Evolutionary conservation across 2,329 filamentous ascomycete genomes (phyloP).

Genomic region (Cercospora sp.): DNA sequence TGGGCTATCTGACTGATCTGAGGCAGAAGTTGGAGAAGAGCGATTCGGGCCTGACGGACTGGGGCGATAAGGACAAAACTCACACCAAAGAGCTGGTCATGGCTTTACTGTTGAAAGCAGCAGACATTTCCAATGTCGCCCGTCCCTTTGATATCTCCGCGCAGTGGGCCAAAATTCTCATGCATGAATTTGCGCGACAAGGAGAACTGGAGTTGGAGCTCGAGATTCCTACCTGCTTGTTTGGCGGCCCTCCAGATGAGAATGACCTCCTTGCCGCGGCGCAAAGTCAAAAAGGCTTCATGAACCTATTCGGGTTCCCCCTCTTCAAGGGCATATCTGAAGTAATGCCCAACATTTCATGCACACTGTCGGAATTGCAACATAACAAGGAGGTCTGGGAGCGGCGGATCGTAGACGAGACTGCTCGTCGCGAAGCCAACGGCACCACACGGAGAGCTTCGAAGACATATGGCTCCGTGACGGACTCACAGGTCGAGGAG

Average conservation of each 20-base stretch:
- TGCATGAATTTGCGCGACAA: conserved; percentile 91
- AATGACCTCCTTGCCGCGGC: conserved; percentile 80
- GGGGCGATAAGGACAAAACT: conserved; percentile 73
- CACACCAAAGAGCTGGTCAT: conserved; percentile 80
- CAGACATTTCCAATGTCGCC: conserved; percentile 97
- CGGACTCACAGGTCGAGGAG: conserved; percentile 35
- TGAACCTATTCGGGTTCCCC: conserved; percentile 92
- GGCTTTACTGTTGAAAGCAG: conserved; percentile 92
- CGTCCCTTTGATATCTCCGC: conserved; percentile 79
- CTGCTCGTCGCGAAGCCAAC: conserved; percentile 46
- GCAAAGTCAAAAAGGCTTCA: conserved; percentile 90
- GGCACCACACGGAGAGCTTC: conserved; percentile 28
- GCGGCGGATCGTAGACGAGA: conserved; percentile 63
- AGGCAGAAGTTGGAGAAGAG: conserved; percentile 74
- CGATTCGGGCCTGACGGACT: conserved; percentile 64
- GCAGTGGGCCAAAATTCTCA: conserved; percentile 90
- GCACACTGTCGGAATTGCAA: conserved; percentile 79
- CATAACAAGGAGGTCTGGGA: conserved; percentile 76
- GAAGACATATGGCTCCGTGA: conserved; percentile 35
- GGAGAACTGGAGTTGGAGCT: conserved; percentile 88
- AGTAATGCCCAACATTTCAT: conserved; percentile 79
- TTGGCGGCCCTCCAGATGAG: conserved; percentile 73
- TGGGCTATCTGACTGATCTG: conserved; percentile 79
- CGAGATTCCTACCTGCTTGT: conserved; percentile 82
- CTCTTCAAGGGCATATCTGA: conserved; percentile 86